phyloP scores from a whole-genome alignment of 2,329 filamentous ascomycete genomes.

The Aureobasidium musti region DNA sequence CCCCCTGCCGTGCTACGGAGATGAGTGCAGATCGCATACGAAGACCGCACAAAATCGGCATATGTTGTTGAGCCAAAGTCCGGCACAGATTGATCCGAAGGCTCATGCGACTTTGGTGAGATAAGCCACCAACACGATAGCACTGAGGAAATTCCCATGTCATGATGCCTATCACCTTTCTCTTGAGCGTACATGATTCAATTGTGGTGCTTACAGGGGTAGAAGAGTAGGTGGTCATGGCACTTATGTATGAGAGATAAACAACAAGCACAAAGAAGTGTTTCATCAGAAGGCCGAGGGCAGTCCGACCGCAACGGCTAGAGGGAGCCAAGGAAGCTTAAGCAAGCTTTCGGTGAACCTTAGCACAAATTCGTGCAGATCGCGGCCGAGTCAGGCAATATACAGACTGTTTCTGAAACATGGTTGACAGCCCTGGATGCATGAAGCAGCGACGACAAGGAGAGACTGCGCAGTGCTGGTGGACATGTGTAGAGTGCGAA shows the following conservation, averaged over 20 bases:
- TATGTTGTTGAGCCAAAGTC: not conserved
- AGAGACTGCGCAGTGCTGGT: not conserved
- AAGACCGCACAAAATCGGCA: not conserved
- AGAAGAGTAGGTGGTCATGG: not conserved
- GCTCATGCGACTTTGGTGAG: not conserved
- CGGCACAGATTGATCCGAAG: not conserved
- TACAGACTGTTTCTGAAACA: constrained; percentile 9
- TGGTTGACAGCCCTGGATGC: not conserved
- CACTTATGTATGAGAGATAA: not conserved
- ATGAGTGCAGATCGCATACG: constrained; percentile 13
- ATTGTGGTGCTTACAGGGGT: not conserved
- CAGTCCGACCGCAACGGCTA: constrained; percentile 9
- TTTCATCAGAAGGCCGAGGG: constrained; percentile 11
- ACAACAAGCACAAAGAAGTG: constrained; percentile 5
- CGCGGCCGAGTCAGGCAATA: not conserved
- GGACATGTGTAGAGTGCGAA: not conserved
- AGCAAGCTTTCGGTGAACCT: constrained; percentile 6
- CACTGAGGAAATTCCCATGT: not conserved
- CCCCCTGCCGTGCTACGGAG: constrained; percentile 1
- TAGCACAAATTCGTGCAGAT: constrained; percentile 9
- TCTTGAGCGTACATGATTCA: not conserved
- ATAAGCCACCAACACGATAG: not conserved
- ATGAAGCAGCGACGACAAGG: not conserved
- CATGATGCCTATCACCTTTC: not conserved
- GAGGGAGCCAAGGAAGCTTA: constrained; percentile 23